A percentile compares a stretch with the other conserved stretches of the same genome.
Conservation (phyloP, 768 basidiomycete genomes). For the Coprinopsis sp. region DNA sequence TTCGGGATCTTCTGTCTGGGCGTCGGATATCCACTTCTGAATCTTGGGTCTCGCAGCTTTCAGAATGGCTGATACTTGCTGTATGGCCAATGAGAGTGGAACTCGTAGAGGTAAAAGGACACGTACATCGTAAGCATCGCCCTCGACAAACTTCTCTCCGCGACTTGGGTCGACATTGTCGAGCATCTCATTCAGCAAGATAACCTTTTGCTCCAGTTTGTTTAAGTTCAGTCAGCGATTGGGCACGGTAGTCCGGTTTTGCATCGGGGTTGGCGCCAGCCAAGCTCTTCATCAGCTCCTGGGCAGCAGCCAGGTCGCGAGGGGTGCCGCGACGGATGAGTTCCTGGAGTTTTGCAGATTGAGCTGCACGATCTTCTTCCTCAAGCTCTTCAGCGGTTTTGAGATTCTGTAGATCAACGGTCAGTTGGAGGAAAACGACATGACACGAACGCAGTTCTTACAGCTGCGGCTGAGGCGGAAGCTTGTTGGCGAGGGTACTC, state of each 20-base stretch:
- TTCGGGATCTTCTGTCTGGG: conserved; percentile 83
- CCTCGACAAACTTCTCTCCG: conserved; percentile 77
- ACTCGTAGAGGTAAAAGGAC: not conserved
- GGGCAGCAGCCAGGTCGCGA: conserved; percentile 89
- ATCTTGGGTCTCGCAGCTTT: conserved; percentile 84
- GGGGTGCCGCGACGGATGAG: conserved; percentile 95
- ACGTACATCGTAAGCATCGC: conserved; percentile 90
- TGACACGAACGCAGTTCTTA: conserved; percentile 21
- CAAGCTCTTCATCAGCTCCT: conserved; percentile 94
- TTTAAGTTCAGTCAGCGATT: conserved; percentile 87
- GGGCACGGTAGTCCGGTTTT: conserved; percentile 89
- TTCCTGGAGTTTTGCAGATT: conserved; percentile 97
- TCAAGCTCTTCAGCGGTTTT: conserved; percentile 97
- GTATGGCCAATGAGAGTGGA: conserved; percentile 11
- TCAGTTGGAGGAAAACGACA: not conserved
- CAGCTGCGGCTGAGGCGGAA: conserved; percentile 36
- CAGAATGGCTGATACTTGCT: conserved; percentile 90
- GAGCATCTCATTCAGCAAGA: conserved; percentile 94
- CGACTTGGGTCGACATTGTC: conserved; percentile 76
- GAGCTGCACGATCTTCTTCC: conserved; percentile 90
- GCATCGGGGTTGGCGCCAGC: conserved; percentile 94
- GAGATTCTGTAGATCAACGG: conserved; percentile 52
- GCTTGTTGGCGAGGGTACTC: conserved; percentile 37
- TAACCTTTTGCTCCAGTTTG: conserved; percentile 91
- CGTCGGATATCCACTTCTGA: conserved; percentile 97